A percentile compares a stretch with the other conserved stretches of the same genome.
phyloP scores from a whole-genome alignment of 2,329 filamentous ascomycete species.

The Cladorrhinum sp. region DNA sequence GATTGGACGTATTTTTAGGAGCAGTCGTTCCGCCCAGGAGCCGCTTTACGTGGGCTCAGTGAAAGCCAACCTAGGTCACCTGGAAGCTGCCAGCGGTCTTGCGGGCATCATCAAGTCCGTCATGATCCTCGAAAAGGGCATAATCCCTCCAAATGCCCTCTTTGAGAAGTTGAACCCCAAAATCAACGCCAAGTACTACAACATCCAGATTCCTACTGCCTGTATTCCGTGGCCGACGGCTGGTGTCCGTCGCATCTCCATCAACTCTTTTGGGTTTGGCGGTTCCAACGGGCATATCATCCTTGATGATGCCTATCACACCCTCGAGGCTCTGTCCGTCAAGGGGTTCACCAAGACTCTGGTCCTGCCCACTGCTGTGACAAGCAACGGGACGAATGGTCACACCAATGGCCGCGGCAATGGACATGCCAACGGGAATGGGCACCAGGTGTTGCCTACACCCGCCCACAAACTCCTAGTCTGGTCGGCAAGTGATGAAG shows the following conservation, averaged over 20 bases:
- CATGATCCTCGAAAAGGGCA: slow-evolving; percentile 32
- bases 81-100: slow-evolving; percentile 35
- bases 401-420: no score
- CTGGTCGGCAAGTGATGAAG: no score
- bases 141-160: slow-evolving; percentile 31
- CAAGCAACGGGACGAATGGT: no score
- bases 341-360: no score
- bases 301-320: slow-evolving; percentile 10
- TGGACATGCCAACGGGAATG: no score
- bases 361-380: no score
- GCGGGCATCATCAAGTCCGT: slow-evolving; percentile 34
- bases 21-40: neutral
- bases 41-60: slow-evolving; percentile 24
- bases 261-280: slow-evolving; percentile 16
- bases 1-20: neutral
- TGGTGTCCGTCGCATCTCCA: slow-evolving; percentile 3
- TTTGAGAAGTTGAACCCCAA: slow-evolving; percentile 22
- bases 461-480: no score
- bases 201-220: neutral
- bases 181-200: slow-evolving; percentile 6
- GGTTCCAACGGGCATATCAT: slow-evolving; percentile 13
- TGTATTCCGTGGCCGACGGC: slow-evolving; percentile 12
- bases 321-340: no score
- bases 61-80: slow-evolving; percentile 40
- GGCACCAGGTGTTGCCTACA: no score